Evolutionary conservation across 306 rosid genomes (phyloP), one percentile per base, ranked within the genome.

Genomic region (Cyclanthera cordifolia): DNA sequence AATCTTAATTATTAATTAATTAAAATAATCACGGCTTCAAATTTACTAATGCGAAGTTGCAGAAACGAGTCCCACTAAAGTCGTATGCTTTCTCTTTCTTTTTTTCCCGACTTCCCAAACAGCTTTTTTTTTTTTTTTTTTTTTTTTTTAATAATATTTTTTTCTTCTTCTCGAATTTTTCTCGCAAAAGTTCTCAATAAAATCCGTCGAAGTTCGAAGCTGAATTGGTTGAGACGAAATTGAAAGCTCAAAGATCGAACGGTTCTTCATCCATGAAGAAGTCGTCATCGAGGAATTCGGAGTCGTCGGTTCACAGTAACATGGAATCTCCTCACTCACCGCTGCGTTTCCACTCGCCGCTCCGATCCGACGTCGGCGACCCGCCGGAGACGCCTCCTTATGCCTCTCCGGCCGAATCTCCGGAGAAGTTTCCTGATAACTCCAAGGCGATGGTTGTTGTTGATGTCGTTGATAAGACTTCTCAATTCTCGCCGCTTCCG

Each of bases 331-430:
- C 95, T 23, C 86, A 76, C 78, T 86, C 95, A 11, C 94, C 96
- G 6, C 84, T 84, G 75, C 86, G 84, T 5, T 79, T 69, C 69
- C 87, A 81, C 58, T 78, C 99, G 2, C 94, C 97, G 37, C 78
- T 86, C 0, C 85, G 78, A 74, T 88, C 92, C 57, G 97, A 94
- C 32, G 74, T 69, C 65, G 95, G 86, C 13, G 99, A 90, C 60
- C 85, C 83, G 5, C 58, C 56, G 7, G 90, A 82, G 8, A 77
- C 84, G 6, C 86, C 93, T 10, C 90, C 84, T 0, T 85, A 78
- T 34, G 80, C 37, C 57, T 86, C 99, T n/a, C 88, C 95, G 52
- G 79, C 79, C 53, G 73, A 78, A 52, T 80, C 86, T 0, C 95
- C 83, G 5, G 85, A 58, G 21, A 79, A 45, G 50, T 71, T 32